Evolutionary conservation across 1,139 yeast species (phyloP).

Genomic region (Candida sp.): DNA sequence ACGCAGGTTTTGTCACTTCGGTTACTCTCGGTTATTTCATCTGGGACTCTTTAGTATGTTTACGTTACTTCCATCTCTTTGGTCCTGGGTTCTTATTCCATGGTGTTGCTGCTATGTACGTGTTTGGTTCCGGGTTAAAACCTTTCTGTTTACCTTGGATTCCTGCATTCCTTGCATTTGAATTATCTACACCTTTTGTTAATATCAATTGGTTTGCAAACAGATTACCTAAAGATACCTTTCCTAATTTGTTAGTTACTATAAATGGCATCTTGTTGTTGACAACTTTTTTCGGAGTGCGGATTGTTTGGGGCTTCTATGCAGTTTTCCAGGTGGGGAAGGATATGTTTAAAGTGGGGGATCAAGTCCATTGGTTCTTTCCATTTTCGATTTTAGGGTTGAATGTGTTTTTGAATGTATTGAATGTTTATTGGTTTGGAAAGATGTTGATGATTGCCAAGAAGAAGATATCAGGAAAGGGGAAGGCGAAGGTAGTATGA

Average conservation of each 20-base stretch:
- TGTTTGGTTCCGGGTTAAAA: conserved; percentile 52
- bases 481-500: conserved; percentile 3
- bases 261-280: conserved; percentile 72
- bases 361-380: conserved; percentile 20
- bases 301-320: conserved; percentile 89
- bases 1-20: conserved; percentile 67
- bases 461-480: conserved; percentile 33
- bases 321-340: conserved; percentile 53
- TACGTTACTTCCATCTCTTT: conserved; percentile 56
- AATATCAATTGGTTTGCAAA: conserved; percentile 90
- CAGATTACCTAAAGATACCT: conserved; percentile 59
- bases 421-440: conserved; percentile 77
- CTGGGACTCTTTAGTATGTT: conserved; percentile 83
- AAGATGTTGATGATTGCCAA: conserved; percentile 78
- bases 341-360: conserved; percentile 46
- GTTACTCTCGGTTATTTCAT: conserved; percentile 82
- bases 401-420: conserved; percentile 60
- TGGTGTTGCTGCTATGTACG: conserved; percentile 78
- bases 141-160: conserved; percentile 70
- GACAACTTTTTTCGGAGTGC: conserved; percentile 65
- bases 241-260: conserved; percentile 49
- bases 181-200: conserved; percentile 89
- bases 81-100: conserved; percentile 86
- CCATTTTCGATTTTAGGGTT: conserved; percentile 50
- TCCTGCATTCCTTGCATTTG: conserved; percentile 83